Evolutionary conservation across 768 basidiomycete species (phyloP), one percentile per base, ranked within the genome.

Genomic region (Tylopilus felleus): DNA sequence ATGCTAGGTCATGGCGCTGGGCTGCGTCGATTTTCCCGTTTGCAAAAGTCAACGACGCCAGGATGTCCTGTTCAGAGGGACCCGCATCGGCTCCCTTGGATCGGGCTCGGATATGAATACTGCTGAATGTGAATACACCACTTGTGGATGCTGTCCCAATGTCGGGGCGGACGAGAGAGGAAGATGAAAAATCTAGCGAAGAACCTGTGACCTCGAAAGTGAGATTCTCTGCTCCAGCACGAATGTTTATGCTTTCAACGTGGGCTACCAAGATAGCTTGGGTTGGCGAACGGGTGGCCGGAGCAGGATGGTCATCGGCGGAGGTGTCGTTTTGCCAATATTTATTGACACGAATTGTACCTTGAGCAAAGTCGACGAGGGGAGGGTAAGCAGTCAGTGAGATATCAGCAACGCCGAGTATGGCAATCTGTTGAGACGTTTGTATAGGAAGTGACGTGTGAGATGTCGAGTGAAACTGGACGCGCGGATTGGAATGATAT

Each of bases 221-320:
- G 27, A 91, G 73, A 61, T 84, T 89, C 62, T 86, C 85, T 8
- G 88, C 86, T 6, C 80, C 83, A 8, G 86, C 86, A 51, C 78
- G 80, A n/a, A 88, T 62, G 25, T 74, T 75, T 40, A 86, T 58
- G 8, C 65, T 73, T 8, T 70, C 73, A 45, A 85, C 59, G 33
- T 70, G 70, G 7, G 79, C 63, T 6, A 77, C 67, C 13, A 79
- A 40, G 47, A 83, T 77, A 8, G 63, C 36, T 41, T 72, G 60
- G 51, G 55, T 71, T 38, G 49, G 56, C 35, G 33, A 19, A 38
- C 7, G 45, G 21, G 22, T 40, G 8, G 22, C 3, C 7, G 39
- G 61, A 52, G 47, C 38, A 23, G 35, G 53, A 23, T 27, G 54
- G 22, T 21, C 40, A 22, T 47, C 50, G 36, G 48, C 19, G 8